Base-by-base conservation (phyloP, 371 early-diverging fungal species). In the Rhizopus sp. region DNA sequence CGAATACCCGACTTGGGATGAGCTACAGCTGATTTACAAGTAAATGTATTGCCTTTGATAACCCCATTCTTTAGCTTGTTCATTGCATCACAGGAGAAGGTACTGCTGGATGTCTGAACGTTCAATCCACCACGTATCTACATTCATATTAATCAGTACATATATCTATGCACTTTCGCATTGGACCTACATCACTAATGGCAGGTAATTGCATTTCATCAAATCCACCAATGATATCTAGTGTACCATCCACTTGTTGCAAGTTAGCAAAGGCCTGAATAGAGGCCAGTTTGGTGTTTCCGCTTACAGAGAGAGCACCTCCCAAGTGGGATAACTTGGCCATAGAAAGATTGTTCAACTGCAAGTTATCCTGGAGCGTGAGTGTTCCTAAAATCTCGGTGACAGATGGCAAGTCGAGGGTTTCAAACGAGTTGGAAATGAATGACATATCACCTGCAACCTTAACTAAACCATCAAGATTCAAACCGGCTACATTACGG, bases 191-290 rank as follows among this genome's bases (percentile, higher is more conserved):
- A 39, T 77, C 72, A 31, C 58, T 56, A 0, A 84, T 67, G 0
- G 53, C 47, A 8, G 83, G 82, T 12, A 82, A 54, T 7, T 66
- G 50, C 3, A 81, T 55, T 44, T 74, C 77, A 33, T 73, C 68
- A 61, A 84, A 78, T 1, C 69, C 69, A 6, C 83, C 83, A 3
- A 74, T 72, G 23, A 82, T 66, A 56, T 82, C 78, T n/a, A 84
- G 23, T 0, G 79, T 70, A 10, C 85, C 85, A 3, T 69, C 72
- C 10, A 84, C 76, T 38, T 81, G 71, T 51, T 77, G 73, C 34
- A 82, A 68, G 23, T 69, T 63, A 4, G 69, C 54, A 51, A 84
- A 82, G 4, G 83, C 77, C 42, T 63, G 63, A 8, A 84, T 63
- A 8, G 52, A 49, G 6, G 39, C 50, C 30, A 84, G 53, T 1